phyloP scores from a whole-genome alignment of 192 early-diverging fungal genomes.

The Rhizoclosmatium sp. region DNA sequence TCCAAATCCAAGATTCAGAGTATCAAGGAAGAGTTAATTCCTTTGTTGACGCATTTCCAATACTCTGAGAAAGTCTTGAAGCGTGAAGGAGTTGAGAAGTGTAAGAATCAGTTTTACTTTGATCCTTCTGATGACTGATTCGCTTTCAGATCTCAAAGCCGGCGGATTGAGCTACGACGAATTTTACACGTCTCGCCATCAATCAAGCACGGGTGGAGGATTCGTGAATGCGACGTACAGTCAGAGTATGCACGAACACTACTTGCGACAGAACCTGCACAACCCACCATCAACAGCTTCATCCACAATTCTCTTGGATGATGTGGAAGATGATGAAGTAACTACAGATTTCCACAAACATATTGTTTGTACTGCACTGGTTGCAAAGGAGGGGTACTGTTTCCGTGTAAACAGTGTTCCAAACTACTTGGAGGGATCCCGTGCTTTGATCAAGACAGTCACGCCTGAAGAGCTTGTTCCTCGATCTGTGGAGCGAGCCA shows the following conservation, averaged over 20 bases:
- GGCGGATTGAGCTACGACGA: slow-evolving; percentile 31
- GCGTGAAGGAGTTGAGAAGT: slow-evolving; percentile 68
- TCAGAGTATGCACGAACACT: slow-evolving; percentile 9
- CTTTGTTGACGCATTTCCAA: slow-evolving; percentile 85
- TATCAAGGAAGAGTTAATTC: slow-evolving; percentile 81
- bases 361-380: slow-evolving; percentile 53
- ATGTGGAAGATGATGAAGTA: slow-evolving; percentile 5
- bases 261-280: neutral
- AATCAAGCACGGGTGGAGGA: slow-evolving; percentile 42
- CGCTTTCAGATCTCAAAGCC: slow-evolving; percentile 20
- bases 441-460: slow-evolving; percentile 46
- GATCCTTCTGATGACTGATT: neutral
- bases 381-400: slow-evolving; percentile 67
- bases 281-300: slow-evolving; percentile 17
- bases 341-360: slow-evolving; percentile 29
- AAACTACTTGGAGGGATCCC: slow-evolving; percentile 89
- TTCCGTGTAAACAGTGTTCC: slow-evolving; percentile 85
- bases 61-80: slow-evolving; percentile 74
- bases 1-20: slow-evolving; percentile 70
- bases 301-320: neutral
- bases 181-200: slow-evolving; percentile 39
- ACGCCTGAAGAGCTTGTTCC: slow-evolving; percentile 65
- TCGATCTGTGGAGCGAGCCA: slow-evolving; percentile 71
- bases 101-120: slow-evolving; percentile 47
- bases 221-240: slow-evolving; percentile 23